Conservation (phyloP, 73 alveolate species). For the Effrenium voratum region DNA sequence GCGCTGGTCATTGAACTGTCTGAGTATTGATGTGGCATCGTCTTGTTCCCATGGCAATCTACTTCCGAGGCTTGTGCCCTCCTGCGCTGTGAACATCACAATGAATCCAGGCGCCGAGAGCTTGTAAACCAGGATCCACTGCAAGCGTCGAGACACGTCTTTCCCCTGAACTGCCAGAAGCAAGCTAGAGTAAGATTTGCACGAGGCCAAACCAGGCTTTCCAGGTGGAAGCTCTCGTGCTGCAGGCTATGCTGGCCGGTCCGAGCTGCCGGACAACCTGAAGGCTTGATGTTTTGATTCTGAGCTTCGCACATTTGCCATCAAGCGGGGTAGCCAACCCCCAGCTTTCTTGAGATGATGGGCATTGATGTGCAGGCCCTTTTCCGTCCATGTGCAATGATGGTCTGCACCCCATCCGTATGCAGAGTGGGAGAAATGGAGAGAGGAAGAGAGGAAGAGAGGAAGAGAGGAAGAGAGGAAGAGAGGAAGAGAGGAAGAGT, state of each 20-base stretch:
- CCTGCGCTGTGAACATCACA: conserved; percentile 99
- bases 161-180: too few species aligned
- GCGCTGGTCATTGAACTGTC: background rate
- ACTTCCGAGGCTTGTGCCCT: conserved; percentile 64
- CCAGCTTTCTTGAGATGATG: background rate
- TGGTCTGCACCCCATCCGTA: conserved; percentile 95
- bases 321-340: background rate
- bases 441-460: too few species aligned
- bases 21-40: background rate
- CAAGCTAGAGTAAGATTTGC: too few species aligned
- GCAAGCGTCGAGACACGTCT: too few species aligned
- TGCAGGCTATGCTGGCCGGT: conserved; percentile 98
- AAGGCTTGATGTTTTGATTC: conserved; percentile 84
- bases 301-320: background rate
- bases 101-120: conserved; percentile 97
- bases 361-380: conserved; percentile 94
- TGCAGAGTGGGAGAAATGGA: too few species aligned
- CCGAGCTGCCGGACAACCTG: conserved; percentile 99
- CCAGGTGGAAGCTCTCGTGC: background rate
- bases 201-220: too few species aligned
- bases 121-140: background rate
- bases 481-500: too few species aligned
- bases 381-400: conserved; percentile 99
- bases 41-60: too few species aligned
- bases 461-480: too few species aligned